These are phyloP conservation scores for Candida albicans DNA, from an alignment of 1,139 yeast genomes.

Conservation along the genomic window DNA sequence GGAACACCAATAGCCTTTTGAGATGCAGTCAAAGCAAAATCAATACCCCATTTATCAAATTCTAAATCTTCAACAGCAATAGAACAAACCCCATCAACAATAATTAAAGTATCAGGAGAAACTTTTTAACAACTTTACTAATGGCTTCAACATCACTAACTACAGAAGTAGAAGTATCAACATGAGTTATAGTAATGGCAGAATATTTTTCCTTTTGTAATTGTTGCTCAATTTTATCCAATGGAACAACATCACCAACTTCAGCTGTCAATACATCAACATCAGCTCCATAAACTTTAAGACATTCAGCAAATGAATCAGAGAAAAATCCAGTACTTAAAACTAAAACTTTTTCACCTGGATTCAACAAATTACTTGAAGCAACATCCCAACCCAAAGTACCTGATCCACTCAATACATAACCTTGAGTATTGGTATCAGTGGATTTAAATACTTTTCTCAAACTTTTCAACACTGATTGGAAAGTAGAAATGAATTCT, in stretches of 20 bases:
- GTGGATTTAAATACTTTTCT: constrained; percentile 74
- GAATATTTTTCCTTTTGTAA: constrained; percentile 54
- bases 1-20: constrained; percentile 97
- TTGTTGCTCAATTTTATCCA: constrained; percentile 54
- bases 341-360: constrained; percentile 73
- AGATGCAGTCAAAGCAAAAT: constrained; percentile 85
- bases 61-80: constrained; percentile 84
- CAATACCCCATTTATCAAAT: constrained; percentile 89
- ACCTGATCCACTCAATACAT: constrained; percentile 87
- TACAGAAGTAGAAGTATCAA: constrained; percentile 94
- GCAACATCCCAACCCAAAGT: constrained; percentile 95
- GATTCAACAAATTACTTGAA: constrained; percentile 69
- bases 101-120: constrained; percentile 77
- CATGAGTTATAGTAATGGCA: constrained; percentile 86
- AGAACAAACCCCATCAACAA: constrained; percentile 95
- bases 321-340: constrained; percentile 93
- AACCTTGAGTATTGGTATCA: constrained; percentile 67
- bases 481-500: constrained; percentile 75
- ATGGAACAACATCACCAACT: constrained; percentile 70
- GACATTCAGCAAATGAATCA: constrained; percentile 80
- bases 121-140: constrained; percentile 58
- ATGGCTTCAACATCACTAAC: constrained; percentile 69
- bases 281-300: constrained; percentile 69
- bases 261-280: constrained; percentile 68
- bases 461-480: constrained; percentile 62